These are phyloP conservation scores for Leucocoprinus sp. DNA, from an alignment of 768 basidiomycete species.

Conservation along the genomic window DNA sequence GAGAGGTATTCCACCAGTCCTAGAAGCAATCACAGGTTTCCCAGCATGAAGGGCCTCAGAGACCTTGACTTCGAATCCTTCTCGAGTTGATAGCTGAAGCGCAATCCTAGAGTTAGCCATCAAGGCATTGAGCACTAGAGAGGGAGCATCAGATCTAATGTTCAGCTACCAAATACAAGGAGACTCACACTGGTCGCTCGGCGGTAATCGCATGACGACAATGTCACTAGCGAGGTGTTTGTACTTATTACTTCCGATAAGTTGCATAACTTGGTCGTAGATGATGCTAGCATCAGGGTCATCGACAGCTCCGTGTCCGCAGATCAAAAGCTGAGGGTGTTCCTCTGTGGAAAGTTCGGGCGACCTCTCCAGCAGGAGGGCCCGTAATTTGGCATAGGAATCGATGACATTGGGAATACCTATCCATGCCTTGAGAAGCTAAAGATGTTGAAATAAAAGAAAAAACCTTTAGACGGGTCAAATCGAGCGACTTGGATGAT, in stretches of 20 bases:
- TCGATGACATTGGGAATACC: constrained; percentile 82
- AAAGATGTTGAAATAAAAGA: neutral
- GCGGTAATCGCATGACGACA: constrained; percentile 70
- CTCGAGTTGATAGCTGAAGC: constrained; percentile 84
- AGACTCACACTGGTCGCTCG: constrained; percentile 73
- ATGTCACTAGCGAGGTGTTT: constrained; percentile 52
- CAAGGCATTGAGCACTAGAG: constrained; percentile 72
- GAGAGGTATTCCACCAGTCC: constrained; percentile 90
- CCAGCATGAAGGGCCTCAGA: constrained; percentile 91
- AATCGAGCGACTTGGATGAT: constrained; percentile 91
- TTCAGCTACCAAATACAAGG: constrained; percentile 21
- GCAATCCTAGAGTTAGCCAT: constrained; percentile 87
- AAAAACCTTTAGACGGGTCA: constrained; percentile 60
- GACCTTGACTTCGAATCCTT: constrained; percentile 97
- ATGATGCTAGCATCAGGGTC: constrained; percentile 93
- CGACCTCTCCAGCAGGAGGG: constrained; percentile 41
- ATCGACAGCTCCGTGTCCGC: constrained; percentile 90
- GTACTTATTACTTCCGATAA: constrained; percentile 46
- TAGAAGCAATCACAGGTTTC: constrained; percentile 76
- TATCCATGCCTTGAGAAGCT: constrained; percentile 19
- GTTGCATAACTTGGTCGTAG: constrained; percentile 68
- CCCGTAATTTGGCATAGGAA: constrained; percentile 79
- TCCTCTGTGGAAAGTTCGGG: constrained; percentile 38
- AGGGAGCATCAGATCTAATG: constrained; percentile 14
- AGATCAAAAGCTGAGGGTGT: constrained; percentile 69